Conservation (phyloP, 2,329 filamentous ascomycete genomes). For the Venturiaceae sp. region DNA sequence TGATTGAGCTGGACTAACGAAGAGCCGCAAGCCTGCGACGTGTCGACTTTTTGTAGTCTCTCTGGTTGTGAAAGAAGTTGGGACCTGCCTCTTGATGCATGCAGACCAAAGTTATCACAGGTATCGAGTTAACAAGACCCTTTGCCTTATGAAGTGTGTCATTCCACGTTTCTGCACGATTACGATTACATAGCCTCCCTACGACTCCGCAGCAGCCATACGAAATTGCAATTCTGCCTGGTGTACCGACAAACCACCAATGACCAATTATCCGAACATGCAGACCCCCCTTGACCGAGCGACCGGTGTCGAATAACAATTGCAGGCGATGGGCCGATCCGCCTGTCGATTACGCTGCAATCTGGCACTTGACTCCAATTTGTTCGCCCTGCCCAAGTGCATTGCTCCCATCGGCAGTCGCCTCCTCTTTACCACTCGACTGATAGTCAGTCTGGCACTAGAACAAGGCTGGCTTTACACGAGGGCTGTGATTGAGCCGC, state of each 20-base stretch:
- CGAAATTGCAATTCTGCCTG: background rate
- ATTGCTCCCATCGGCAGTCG: background rate
- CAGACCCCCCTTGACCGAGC: background rate
- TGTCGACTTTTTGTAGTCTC: background rate
- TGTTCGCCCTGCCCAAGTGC: background rate
- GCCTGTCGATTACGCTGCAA: background rate
- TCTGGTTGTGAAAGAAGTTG: background rate
- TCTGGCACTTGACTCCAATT: background rate
- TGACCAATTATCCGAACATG: background rate
- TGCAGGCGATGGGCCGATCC: background rate
- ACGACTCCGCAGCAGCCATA: background rate
- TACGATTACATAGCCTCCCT: background rate
- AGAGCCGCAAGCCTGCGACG: background rate
- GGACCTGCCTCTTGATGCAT: background rate
- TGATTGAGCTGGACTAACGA: background rate
- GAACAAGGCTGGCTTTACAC: background rate
- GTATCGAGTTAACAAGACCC: background rate
- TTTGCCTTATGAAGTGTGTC: background rate
- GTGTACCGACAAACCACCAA: background rate
- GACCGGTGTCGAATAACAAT: background rate
- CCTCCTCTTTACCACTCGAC: background rate
- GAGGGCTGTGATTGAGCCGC: background rate
- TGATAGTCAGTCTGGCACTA: background rate
- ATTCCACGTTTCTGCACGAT: background rate
- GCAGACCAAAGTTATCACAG: background rate